Percentiles rank a stretch among this genome's conserved stretches.
phyloP scores from a whole-genome alignment of 2,329 filamentous ascomycete species.

The Diaporthe sp. region DNA sequence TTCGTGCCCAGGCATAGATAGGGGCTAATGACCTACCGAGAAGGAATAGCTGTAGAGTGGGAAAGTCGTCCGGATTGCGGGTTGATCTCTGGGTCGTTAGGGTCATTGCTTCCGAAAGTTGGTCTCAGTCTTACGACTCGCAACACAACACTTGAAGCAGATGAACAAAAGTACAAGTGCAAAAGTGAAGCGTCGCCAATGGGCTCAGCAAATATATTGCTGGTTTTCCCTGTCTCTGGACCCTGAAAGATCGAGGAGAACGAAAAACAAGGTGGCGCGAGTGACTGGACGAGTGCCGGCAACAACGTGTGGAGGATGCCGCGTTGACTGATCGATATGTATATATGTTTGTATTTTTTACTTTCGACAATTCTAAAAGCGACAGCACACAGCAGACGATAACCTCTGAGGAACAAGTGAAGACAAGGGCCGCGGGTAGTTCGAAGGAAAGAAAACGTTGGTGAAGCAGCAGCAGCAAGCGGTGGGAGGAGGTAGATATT shows the following conservation, averaged over 20 bases:
- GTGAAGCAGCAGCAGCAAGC: slow-evolving; percentile 5
- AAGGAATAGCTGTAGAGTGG: slow-evolving; percentile 84
- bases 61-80: slow-evolving; percentile 81
- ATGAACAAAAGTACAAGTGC: slow-evolving; percentile 40
- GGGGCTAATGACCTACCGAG: slow-evolving; percentile 71
- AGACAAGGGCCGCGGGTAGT: not conserved
- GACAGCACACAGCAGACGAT: not conserved
- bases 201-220: not conserved
- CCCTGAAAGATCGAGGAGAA: slow-evolving; percentile 16
- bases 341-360: not conserved
- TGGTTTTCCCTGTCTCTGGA: not conserved
- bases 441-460: not conserved
- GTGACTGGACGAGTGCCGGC: not conserved
- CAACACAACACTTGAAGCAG: slow-evolving; percentile 52
- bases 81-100: slow-evolving; percentile 63
- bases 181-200: slow-evolving; percentile 36
- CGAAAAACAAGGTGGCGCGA: not conserved
- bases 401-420: not conserved
- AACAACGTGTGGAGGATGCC: not conserved
- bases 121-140: slow-evolving; percentile 59
- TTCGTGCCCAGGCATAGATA: not conserved
- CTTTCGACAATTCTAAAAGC: not conserved
- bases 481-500: slow-evolving; percentile 32
- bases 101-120: slow-evolving; percentile 61
- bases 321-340: not conserved